A percentile compares a stretch with the other conserved stretches of the same genome.
Conservation (phyloP, 2,329 filamentous ascomycete genomes). For the Emmonsiellopsis sp. region DNA sequence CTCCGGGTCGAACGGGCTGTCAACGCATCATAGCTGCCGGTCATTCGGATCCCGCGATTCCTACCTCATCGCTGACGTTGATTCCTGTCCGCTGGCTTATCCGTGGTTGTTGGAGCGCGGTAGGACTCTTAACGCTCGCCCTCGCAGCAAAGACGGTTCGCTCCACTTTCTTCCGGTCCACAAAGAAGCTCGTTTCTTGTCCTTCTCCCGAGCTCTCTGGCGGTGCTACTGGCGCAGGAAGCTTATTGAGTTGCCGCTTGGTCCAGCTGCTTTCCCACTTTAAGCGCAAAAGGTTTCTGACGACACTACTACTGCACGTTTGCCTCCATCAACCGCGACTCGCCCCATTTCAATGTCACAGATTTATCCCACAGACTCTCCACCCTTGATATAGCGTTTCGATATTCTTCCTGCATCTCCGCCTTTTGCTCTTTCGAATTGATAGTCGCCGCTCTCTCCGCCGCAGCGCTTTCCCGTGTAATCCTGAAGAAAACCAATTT, state of each 20-base stretch:
- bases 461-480: neutral
- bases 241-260: slow-evolving; percentile 1
- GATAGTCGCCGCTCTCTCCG: slow-evolving; percentile 1
- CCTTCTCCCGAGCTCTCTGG: neutral
- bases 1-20: neutral
- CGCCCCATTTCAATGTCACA: slow-evolving; percentile 3
- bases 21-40: slow-evolving; percentile 3
- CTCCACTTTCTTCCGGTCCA: slow-evolving; percentile 2
- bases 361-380: slow-evolving; percentile 14
- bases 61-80: slow-evolving; percentile 1
- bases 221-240: neutral
- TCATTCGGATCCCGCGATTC: neutral
- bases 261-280: neutral
- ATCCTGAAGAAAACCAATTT: neutral
- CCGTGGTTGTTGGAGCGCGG: neutral
- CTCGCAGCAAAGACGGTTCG: neutral
- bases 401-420: slow-evolving; percentile 5
- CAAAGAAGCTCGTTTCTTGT: neutral
- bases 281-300: slow-evolving; percentile 5
- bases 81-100: neutral
- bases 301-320: neutral
- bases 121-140: neutral
- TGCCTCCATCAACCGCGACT: slow-evolving; percentile 5
- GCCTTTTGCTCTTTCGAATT: slow-evolving; percentile 16
- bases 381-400: slow-evolving; percentile 15